phyloP scores from a whole-genome alignment of 2,329 filamentous ascomycete genomes.

The Metarhizium sp. region DNA sequence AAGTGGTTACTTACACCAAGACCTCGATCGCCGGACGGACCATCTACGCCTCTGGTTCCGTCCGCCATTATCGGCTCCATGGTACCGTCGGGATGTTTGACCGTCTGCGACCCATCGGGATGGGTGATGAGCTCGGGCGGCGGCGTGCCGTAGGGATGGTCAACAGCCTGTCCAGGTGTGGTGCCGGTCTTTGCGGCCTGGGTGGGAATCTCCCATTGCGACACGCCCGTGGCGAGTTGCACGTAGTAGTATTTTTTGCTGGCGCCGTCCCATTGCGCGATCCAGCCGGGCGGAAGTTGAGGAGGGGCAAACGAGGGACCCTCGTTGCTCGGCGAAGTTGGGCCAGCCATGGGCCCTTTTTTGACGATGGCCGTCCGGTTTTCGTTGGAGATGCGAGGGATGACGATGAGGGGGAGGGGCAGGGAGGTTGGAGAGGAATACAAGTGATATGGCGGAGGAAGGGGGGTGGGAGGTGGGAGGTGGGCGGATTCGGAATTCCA shows the following conservation, averaged over 20 bases:
- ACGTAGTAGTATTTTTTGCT: conserved; percentile 63
- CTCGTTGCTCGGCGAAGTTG: conserved; percentile 47
- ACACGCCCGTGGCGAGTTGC: conserved; percentile 60
- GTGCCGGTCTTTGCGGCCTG: conserved; percentile 52
- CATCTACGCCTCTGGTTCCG: conserved; percentile 39
- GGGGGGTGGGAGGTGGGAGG: background rate
- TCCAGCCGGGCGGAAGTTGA: conserved; percentile 55
- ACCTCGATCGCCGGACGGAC: conserved; percentile 49
- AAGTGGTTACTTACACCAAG: conserved; percentile 47
- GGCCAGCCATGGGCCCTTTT: conserved; percentile 40
- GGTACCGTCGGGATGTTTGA: conserved; percentile 50
- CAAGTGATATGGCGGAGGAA: background rate
- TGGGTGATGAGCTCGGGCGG: conserved; percentile 50
- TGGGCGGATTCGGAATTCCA: background rate
- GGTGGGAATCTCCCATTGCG: conserved; percentile 66
- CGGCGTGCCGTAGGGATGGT: conserved; percentile 55
- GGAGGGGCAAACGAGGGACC: conserved; percentile 53
- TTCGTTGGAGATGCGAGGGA: background rate
- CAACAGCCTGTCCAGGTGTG: conserved; percentile 43
- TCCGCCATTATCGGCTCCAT: conserved; percentile 50
- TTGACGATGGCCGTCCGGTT: background rate
- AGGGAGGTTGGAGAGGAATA: background rate
- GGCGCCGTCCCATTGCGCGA: conserved; percentile 58
- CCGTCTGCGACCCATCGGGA: conserved; percentile 52
- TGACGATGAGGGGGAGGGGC: background rate